phyloP scores from a whole-genome alignment of 192 early-diverging fungal species.

The Ambispora gerdemannii region DNA sequence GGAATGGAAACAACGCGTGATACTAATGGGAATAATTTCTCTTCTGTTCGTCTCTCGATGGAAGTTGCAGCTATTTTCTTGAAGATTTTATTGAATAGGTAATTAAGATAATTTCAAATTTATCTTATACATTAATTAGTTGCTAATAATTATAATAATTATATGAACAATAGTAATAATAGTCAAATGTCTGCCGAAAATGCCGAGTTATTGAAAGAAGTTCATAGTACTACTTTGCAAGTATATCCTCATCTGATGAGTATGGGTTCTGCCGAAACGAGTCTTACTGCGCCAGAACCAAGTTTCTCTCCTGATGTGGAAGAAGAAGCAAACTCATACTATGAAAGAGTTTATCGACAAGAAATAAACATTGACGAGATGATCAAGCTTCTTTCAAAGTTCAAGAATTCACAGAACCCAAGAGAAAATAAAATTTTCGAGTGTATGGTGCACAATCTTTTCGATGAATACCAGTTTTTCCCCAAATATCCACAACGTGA shows the following conservation, averaged over 20 bases:
- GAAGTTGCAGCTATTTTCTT: constrained; percentile 71
- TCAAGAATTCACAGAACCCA: constrained; percentile 72
- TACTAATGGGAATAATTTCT: constrained; percentile 33
- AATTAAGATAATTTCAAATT: background rate
- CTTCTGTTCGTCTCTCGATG: constrained; percentile 53
- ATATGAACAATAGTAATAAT: too few relatives aligned
- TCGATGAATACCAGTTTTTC: constrained; percentile 97
- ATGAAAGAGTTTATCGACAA: constrained; percentile 73
- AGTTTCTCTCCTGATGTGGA: constrained; percentile 74
- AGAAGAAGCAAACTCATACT: constrained; percentile 70
- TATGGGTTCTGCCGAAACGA: constrained; percentile 45
- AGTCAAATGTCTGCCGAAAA: constrained; percentile 63
- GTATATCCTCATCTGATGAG: constrained; percentile 50
- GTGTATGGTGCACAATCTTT: constrained; percentile 88
- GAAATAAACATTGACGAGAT: constrained; percentile 80
- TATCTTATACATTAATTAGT: too few relatives aligned
- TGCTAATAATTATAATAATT: too few relatives aligned
- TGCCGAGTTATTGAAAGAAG: constrained; percentile 52
- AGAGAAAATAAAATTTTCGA: constrained; percentile 81
- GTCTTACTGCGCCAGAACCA: constrained; percentile 40
- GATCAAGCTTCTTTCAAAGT: constrained; percentile 75
- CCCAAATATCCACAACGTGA: constrained; percentile 92
- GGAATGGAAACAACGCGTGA: constrained; percentile 45
- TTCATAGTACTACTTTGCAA: constrained; percentile 53
- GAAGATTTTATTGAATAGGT: constrained; percentile 58